Conservation (phyloP, 2,329 filamentous ascomycete species). For the Cordyceps farinosa region DNA sequence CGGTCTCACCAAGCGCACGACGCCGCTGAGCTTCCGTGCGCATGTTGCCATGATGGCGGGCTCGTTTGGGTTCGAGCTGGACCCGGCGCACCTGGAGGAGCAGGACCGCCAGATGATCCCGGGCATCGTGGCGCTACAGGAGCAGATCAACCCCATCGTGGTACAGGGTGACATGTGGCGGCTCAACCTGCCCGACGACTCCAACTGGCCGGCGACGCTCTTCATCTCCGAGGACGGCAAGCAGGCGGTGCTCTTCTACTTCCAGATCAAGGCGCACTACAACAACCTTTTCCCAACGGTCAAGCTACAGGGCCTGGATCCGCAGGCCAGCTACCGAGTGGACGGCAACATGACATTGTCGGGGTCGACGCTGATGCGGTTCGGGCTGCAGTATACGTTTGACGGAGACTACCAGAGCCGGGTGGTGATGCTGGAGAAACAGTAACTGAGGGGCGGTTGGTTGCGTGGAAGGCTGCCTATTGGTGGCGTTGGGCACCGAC, state of each 20-base stretch:
- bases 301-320: conserved; percentile 54
- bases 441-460: background rate
- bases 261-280: conserved; percentile 51
- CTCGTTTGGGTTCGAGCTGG: conserved; percentile 62
- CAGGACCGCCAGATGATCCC: conserved; percentile 54
- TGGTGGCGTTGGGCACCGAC: background rate
- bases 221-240: conserved; percentile 52
- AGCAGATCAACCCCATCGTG: conserved; percentile 57
- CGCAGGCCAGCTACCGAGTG: conserved; percentile 49
- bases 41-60: conserved; percentile 68
- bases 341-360: conserved; percentile 50
- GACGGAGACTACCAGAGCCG: conserved; percentile 54
- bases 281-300: conserved; percentile 53
- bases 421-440: conserved; percentile 51
- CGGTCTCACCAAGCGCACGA: conserved; percentile 50
- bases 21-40: conserved; percentile 56
- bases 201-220: conserved; percentile 60
- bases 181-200: conserved; percentile 53
- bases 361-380: conserved; percentile 60
- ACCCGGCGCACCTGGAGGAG: conserved; percentile 48
- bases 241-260: conserved; percentile 55
- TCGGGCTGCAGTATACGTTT: conserved; percentile 53
- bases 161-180: conserved; percentile 58
- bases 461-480: background rate
- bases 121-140: conserved; percentile 49